phyloP scores from a whole-genome alignment of 805 yeast species.

The Teunomyces panamensis region DNA sequence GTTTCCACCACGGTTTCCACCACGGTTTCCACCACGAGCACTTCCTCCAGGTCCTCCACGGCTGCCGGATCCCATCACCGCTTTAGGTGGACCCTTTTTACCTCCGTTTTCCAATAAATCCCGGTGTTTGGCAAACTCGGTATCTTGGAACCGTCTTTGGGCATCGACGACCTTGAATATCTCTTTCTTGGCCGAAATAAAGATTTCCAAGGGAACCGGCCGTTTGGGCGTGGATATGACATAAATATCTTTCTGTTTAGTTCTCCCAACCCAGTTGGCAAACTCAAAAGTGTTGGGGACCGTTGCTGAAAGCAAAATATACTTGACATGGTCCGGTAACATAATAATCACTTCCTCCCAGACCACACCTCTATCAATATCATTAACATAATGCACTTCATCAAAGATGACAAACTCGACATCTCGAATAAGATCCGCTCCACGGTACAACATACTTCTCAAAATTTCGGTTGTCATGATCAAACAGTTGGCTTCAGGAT shows the following conservation, averaged over 20 bases:
- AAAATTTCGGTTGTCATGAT: constrained; percentile 98
- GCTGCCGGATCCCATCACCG: constrained; percentile 37
- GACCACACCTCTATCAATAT: constrained; percentile 95
- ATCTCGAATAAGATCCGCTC: constrained; percentile 94
- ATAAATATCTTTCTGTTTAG: constrained; percentile 92
- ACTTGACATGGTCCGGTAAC: constrained; percentile 95
- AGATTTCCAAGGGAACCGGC: constrained; percentile 92
- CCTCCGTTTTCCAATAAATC: constrained; percentile 44
- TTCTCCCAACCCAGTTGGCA: constrained; percentile 98
- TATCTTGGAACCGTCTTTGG: constrained; percentile 63
- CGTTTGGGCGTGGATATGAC: constrained; percentile 95
- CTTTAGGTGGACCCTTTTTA: constrained; percentile 36
- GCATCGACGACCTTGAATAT: constrained; percentile 73
- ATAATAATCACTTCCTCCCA: constrained; percentile 99
- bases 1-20: constrained; percentile 14
- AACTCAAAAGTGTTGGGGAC: constrained; percentile 98
- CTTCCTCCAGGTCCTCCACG: constrained; percentile 43
- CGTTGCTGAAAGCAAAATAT: constrained; percentile 89
- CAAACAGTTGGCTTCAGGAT: constrained; percentile 92
- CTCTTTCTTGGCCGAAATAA: constrained; percentile 76
- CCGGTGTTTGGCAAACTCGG: constrained; percentile 60
- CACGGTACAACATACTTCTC: constrained; percentile 92
- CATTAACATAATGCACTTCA: constrained; percentile 97
- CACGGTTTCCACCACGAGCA: constrained; percentile 44
- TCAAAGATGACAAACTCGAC: constrained; percentile 97